These are phyloP conservation scores for Fonsecaea pedrosoi DNA, from an alignment of 2,329 filamentous ascomycete genomes.

Conservation along the genomic window DNA sequence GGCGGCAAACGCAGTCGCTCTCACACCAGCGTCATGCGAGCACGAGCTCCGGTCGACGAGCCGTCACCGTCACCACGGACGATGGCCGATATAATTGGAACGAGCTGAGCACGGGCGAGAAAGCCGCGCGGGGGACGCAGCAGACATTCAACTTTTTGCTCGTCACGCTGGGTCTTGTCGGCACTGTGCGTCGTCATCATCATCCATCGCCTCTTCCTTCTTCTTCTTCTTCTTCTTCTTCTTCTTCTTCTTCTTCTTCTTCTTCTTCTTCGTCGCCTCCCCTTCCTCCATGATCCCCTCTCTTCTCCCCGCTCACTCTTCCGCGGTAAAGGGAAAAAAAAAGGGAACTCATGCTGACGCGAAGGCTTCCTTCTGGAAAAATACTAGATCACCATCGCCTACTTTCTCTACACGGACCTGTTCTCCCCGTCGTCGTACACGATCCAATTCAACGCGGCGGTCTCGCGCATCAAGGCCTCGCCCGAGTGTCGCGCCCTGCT, in stretches of 20 bases:
- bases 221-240: not conserved
- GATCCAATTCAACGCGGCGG: constrained; percentile 84
- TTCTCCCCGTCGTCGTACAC: constrained; percentile 86
- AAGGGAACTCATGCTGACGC: no score
- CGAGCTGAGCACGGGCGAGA: constrained; percentile 76
- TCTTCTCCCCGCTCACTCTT: not conserved
- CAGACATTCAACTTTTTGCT: constrained; percentile 88
- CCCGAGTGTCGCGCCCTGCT: constrained; percentile 73
- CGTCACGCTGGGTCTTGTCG: constrained; percentile 73
- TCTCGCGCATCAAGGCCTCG: constrained; percentile 78
- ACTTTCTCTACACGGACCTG: constrained; percentile 80
- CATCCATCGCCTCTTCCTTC: no score
- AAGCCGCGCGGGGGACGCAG: constrained; percentile 82
- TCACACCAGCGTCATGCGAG: not conserved
- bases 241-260: no score
- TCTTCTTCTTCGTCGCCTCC: not conserved
- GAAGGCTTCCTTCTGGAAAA: not conserved
- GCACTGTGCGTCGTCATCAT: constrained; percentile 67
- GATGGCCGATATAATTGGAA: constrained; percentile 82
- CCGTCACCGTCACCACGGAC: constrained; percentile 84
- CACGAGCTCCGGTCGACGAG: constrained; percentile 60
- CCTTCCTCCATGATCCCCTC: not conserved
- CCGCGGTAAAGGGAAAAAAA: not conserved
- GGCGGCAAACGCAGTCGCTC: no score
- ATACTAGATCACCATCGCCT: constrained; percentile 73